Evolutionary conservation across 495 filamentous ascomycete genomes (phyloP).

Genomic region (Neurospora terricola): DNA sequence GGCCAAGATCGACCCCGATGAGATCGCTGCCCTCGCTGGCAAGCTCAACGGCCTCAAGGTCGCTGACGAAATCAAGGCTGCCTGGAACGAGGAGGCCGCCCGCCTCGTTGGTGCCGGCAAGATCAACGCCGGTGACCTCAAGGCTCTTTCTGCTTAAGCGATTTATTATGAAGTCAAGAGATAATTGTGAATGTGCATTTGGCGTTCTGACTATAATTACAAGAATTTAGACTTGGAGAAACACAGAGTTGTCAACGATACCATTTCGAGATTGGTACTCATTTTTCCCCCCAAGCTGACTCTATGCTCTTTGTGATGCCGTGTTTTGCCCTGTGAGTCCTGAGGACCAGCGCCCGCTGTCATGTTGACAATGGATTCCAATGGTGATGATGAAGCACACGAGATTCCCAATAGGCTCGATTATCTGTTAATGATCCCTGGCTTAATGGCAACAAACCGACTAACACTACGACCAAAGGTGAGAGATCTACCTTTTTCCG

Average conservation of each 20-base stretch:
- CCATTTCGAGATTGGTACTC: background rate
- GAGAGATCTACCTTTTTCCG: no score
- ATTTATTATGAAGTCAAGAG: background rate
- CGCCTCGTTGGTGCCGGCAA: slow-evolving; percentile 67
- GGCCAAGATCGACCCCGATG: slow-evolving; percentile 78
- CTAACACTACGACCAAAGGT: no score
- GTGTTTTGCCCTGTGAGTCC: background rate
- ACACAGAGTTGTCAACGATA: background rate
- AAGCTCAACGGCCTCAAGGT: slow-evolving; percentile 68
- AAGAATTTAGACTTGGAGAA: background rate
- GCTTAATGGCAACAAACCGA: no score
- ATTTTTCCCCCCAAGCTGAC: background rate
- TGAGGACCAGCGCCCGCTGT: background rate
- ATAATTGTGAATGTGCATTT: background rate
- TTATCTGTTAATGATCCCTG: background rate
- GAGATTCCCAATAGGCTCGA: background rate
- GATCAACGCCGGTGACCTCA: slow-evolving; percentile 66
- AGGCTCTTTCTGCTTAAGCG: slow-evolving; percentile 25
- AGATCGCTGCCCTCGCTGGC: slow-evolving; percentile 67
- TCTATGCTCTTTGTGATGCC: background rate
- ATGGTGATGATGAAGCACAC: background rate
- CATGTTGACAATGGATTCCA: background rate
- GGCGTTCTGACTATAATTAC: background rate
- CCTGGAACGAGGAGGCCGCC: slow-evolving; percentile 61
- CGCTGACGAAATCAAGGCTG: slow-evolving; percentile 55